These are phyloP conservation scores for Bothriochloa decipiens DNA, from an alignment of 176 grass and related monocot genomes.

Conservation along the genomic window DNA sequence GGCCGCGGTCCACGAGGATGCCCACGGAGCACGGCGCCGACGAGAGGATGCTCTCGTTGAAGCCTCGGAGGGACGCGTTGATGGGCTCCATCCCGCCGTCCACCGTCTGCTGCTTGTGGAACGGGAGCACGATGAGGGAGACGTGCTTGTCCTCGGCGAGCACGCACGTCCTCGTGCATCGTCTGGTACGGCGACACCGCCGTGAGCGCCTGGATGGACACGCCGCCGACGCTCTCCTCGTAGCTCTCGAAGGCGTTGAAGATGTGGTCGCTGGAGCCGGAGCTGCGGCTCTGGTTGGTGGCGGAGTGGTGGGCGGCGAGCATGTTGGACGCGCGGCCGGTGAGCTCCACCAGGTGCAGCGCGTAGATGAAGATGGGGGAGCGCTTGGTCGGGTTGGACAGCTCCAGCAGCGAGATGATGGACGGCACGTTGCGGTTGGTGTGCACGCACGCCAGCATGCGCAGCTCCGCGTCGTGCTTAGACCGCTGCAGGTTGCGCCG, in stretches of 20 bases:
- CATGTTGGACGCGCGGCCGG: constrained; percentile 73
- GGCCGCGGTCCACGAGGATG: constrained; percentile 77
- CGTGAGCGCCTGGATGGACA: constrained; percentile 67
- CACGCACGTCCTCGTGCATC: constrained; percentile 80
- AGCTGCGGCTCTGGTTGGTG: constrained; percentile 15
- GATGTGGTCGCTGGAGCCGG: constrained; percentile 53
- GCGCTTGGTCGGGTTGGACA: constrained; percentile 68
- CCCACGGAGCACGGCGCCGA: constrained; percentile 68
- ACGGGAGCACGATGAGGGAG: constrained; percentile 77
- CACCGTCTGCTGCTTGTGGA: constrained; percentile 88
- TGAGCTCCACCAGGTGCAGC: constrained; percentile 89
- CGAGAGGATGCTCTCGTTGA: constrained; percentile 72
- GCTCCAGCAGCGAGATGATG: constrained; percentile 65
- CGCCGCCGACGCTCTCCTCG: constrained; percentile 60
- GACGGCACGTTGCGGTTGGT: constrained; percentile 76
- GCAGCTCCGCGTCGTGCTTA: constrained; percentile 76
- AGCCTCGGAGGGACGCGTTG: constrained; percentile 51
- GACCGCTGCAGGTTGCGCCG: constrained; percentile 71
- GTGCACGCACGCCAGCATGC: constrained; percentile 77
- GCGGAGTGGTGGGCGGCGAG: constrained; percentile 46
- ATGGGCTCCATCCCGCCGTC: constrained; percentile 79
- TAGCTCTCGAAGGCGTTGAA: constrained; percentile 78
- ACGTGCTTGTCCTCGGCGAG: constrained; percentile 78
- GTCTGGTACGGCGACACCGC: constrained; percentile 74
- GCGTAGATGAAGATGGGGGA: constrained; percentile 78